Evolutionary conservation across 1,139 yeast species (phyloP).

Genomic region (Candida tetrigidarum): DNA sequence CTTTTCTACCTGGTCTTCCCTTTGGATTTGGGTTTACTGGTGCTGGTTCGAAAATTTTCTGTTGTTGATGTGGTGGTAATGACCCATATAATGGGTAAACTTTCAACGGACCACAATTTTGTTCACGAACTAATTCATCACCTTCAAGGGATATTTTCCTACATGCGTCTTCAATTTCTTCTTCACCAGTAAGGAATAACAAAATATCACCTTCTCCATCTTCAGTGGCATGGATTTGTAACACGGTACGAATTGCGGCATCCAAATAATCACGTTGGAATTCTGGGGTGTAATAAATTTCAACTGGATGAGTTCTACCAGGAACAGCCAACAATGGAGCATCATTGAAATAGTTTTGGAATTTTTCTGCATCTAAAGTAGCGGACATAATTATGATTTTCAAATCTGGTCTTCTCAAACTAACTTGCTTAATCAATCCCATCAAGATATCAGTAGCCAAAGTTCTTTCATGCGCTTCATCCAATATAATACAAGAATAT

Average conservation of each 20-base stretch:
- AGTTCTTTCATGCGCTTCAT: conserved; percentile 99
- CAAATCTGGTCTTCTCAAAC: conserved; percentile 79
- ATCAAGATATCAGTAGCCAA: conserved; percentile 94
- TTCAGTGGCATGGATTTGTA: conserved; percentile 96
- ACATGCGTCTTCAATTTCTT: conserved; percentile 97
- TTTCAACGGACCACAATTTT: conserved; percentile 83
- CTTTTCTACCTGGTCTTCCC: conserved; percentile 92
- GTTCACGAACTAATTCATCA: conserved; percentile 86
- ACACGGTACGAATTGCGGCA: conserved; percentile 91
- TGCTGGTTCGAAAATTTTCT: conserved; percentile 90
- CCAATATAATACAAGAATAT: conserved; percentile 90
- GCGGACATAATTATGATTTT: conserved; percentile 97
- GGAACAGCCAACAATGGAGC: conserved; percentile 97
- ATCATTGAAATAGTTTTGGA: conserved; percentile 83
- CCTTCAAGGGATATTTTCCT: conserved; percentile 85
- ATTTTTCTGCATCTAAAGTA: conserved; percentile 95
- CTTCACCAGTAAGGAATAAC: conserved; percentile 94
- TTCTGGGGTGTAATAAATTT: conserved; percentile 95
- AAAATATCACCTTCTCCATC: conserved; percentile 93
- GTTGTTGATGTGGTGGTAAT: conserved; percentile 94
- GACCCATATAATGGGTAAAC: conserved; percentile 97
- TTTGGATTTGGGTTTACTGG: conserved; percentile 63
- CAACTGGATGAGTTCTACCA: conserved; percentile 98
- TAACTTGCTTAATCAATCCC: conserved; percentile 90
- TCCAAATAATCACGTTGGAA: conserved; percentile 94